Evolutionary conservation across 2,329 filamentous ascomycete genomes (phyloP).

Genomic region (Beauveria sp.): DNA sequence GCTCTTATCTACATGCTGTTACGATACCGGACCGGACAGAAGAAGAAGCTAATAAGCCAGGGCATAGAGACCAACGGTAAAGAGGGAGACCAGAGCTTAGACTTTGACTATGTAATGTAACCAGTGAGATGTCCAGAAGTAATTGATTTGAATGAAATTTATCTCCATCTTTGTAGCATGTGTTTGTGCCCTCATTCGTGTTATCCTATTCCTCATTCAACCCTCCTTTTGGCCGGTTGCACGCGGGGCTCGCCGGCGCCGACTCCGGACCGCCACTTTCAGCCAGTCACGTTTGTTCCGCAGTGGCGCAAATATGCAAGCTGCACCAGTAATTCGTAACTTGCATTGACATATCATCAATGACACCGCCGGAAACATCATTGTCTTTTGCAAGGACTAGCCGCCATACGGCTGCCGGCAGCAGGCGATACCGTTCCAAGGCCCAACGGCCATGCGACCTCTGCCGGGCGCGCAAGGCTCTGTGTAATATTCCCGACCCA

Average conservation of each 20-base stretch:
- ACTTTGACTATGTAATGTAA: constrained; percentile 11
- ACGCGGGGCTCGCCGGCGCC: not conserved
- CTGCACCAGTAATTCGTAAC: not conserved
- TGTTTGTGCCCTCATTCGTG: too few relatives aligned
- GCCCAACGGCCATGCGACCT: constrained; percentile 18
- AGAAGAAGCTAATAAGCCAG: constrained; percentile 3
- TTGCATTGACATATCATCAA: not conserved
- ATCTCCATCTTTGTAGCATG: too few relatives aligned
- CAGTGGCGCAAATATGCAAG: not conserved
- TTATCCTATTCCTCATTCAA: too few relatives aligned
- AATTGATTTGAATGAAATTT: too few relatives aligned
- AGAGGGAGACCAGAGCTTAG: constrained; percentile 8
- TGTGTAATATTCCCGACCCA: constrained; percentile 21
- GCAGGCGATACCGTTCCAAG: constrained; percentile 17
- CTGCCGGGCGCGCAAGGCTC: constrained; percentile 18
- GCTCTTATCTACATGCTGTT: constrained; percentile 3
- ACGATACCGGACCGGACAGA: constrained; percentile 4
- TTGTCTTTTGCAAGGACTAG: not conserved
- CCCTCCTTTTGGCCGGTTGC: not conserved
- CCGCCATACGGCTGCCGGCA: constrained; percentile 1
- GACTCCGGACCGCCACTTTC: constrained; percentile 2
- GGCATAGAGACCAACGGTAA: constrained; percentile 6
- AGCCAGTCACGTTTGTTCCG: not conserved
- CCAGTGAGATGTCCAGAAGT: too few relatives aligned
- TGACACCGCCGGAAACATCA: not conserved